Conservation (phyloP, 441 rosid species). For the Arabidopsis lyrata region DNA sequence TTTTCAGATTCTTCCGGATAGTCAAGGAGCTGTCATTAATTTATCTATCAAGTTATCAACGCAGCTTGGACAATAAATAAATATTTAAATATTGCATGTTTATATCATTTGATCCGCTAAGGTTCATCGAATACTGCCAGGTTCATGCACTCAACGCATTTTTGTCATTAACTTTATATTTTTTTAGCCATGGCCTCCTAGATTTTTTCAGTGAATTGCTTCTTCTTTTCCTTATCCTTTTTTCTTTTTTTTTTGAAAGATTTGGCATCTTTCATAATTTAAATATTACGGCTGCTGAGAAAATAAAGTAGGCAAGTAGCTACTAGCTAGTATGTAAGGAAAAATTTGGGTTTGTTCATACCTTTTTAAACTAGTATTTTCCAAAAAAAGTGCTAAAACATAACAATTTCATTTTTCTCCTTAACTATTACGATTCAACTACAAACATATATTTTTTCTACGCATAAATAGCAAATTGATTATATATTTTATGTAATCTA, state of each 20-base stretch:
- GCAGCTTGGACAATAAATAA: constrained; percentile 41
- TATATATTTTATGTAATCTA: too few species aligned
- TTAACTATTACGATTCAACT: not conserved
- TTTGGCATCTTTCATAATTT: not conserved
- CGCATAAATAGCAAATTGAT: not conserved
- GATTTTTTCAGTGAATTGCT: constrained; percentile 21
- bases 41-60: constrained; percentile 36
- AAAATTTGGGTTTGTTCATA: not conserved
- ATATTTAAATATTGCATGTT: not conserved
- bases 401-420: not conserved
- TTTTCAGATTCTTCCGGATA: constrained; percentile 17
- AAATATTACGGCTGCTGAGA: not conserved
- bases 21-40: constrained; percentile 36
- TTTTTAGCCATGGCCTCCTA: constrained; percentile 22
- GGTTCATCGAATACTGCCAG: constrained; percentile 39
- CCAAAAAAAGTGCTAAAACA: not conserved
- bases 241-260: not conserved
- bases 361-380: not conserved
- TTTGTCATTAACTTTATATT: constrained; percentile 34
- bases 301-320: constrained; percentile 5
- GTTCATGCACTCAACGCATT: constrained; percentile 37
- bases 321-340: not conserved
- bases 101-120: constrained; percentile 31
- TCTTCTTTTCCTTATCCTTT: not conserved
- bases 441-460: not conserved